phyloP scores from a whole-genome alignment of 495 filamentous ascomycete genomes.

The Penicillium parvum region DNA sequence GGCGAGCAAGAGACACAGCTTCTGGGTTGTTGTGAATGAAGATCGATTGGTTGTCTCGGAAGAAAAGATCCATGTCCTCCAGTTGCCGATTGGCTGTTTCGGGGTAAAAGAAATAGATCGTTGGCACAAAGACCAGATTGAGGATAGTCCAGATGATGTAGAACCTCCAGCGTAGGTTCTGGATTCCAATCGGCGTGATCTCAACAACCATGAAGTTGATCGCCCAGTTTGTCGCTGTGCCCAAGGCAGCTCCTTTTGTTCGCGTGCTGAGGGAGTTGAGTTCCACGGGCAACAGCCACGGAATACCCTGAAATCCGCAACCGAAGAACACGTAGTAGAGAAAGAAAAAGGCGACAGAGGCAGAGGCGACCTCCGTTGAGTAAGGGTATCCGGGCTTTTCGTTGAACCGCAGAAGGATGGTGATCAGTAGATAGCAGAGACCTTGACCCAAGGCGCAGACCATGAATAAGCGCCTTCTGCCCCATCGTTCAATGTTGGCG shows the following conservation, averaged over 20 bases:
- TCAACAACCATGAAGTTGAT: conserved; percentile 61
- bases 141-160: conserved; percentile 28
- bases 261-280: conserved; percentile 56
- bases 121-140: conserved; percentile 18
- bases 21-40: too few species aligned
- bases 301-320: conserved; percentile 41
- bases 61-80: too few species aligned
- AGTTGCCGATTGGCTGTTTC: too few species aligned
- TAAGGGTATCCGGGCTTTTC: conserved; percentile 26
- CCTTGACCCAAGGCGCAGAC: conserved; percentile 38
- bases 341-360: conserved; percentile 45
- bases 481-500: conserved; percentile 40
- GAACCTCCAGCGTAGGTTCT: conserved; percentile 19
- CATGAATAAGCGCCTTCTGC: conserved; percentile 33
- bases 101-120: conserved; percentile 54
- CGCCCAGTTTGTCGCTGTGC: conserved; percentile 53
- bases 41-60: too few species aligned
- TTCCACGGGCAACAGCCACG: conserved; percentile 47
- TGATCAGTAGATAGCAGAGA: conserved; percentile 48
- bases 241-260: conserved; percentile 50
- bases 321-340: conserved; percentile 48
- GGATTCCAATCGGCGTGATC: conserved; percentile 48
- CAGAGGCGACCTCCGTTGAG: conserved; percentile 26
- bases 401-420: conserved; percentile 37
- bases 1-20: too few species aligned